phyloP scores from a whole-genome alignment of 371 early-diverging fungal genomes.

The Polyrhizophydium stewartii region DNA sequence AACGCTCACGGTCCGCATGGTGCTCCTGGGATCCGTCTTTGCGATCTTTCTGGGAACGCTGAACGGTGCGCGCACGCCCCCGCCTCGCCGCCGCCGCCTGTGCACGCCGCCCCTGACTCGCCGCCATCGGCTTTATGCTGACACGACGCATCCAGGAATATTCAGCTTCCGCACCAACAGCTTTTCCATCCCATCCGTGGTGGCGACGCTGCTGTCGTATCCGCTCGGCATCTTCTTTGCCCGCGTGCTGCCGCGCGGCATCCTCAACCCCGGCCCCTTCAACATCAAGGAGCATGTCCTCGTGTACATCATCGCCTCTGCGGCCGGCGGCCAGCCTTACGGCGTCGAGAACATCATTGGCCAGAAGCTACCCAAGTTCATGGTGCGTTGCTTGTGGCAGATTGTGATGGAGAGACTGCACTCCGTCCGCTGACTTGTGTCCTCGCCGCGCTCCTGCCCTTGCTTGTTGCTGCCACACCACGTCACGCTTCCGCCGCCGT shows the following conservation, averaged over 20 bases:
- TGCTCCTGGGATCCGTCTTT: slow-evolving; percentile 14
- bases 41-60: slow-evolving; percentile 2
- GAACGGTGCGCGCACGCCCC: too few species aligned
- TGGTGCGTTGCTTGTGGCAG: slow-evolving; percentile 31
- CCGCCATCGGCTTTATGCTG: too few species aligned
- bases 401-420: too few species aligned
- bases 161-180: not conserved
- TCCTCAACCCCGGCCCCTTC: slow-evolving; percentile 80
- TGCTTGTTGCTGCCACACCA: too few species aligned
- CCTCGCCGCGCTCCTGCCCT: too few species aligned
- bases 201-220: slow-evolving; percentile 28
- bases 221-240: slow-evolving; percentile 37
- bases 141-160: too few species aligned
- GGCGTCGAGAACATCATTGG: slow-evolving; percentile 71
- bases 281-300: slow-evolving; percentile 83
- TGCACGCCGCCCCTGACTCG: too few species aligned
- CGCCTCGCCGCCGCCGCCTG: too few species aligned
- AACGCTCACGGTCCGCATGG: slow-evolving; percentile 19
- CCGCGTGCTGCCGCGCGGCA: slow-evolving; percentile 14
- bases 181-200: slow-evolving; percentile 8
- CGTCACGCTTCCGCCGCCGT: too few species aligned
- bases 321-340: slow-evolving; percentile 57
- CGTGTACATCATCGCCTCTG: slow-evolving; percentile 46
- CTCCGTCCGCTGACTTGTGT: too few species aligned
- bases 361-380: slow-evolving; percentile 59